These are phyloP conservation scores for Coccinonectria pachysandricola DNA, from an alignment of 2,329 filamentous ascomycete genomes.

Conservation along the genomic window DNA sequence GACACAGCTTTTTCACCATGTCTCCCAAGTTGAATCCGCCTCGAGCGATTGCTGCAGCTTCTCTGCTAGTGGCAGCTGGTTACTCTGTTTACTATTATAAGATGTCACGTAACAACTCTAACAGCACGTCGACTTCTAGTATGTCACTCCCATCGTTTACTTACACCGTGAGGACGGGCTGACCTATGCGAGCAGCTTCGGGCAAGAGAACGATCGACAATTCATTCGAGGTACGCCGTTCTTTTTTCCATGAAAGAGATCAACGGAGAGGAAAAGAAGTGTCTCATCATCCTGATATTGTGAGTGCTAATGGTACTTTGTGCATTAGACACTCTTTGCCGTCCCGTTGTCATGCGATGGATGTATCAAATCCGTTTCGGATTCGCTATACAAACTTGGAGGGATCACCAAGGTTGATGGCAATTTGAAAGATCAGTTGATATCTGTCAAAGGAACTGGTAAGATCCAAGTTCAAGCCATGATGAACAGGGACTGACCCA, in stretches of 20 bases:
- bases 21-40: conserved; percentile 18
- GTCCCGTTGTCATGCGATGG: conserved; percentile 86
- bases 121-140: conserved; percentile 14
- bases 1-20: conserved; percentile 15
- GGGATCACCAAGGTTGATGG: conserved; percentile 78
- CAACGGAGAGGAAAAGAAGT: too few relatives aligned
- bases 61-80: conserved; percentile 17
- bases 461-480: too few relatives aligned
- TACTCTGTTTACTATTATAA: conserved; percentile 21
- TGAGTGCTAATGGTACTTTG: conserved; percentile 26
- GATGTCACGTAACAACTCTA: conserved; percentile 11
- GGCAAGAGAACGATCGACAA: conserved; percentile 33
- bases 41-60: conserved; percentile 19
- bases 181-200: conserved; percentile 10
- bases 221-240: conserved; percentile 34
- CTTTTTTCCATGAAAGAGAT: conserved; percentile 14
- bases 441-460: conserved; percentile 78
- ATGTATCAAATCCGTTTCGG: conserved; percentile 80
- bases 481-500: too few relatives aligned
- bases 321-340: conserved; percentile 74
- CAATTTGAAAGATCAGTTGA: conserved; percentile 70
- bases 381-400: conserved; percentile 62
- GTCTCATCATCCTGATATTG: too few relatives aligned
- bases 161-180: conserved; percentile 17
- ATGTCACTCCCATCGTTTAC: conserved; percentile 11